Base-by-base conservation (phyloP, 1,284 basidiomycete species). In the Sanghuangporus baumii region DNA sequence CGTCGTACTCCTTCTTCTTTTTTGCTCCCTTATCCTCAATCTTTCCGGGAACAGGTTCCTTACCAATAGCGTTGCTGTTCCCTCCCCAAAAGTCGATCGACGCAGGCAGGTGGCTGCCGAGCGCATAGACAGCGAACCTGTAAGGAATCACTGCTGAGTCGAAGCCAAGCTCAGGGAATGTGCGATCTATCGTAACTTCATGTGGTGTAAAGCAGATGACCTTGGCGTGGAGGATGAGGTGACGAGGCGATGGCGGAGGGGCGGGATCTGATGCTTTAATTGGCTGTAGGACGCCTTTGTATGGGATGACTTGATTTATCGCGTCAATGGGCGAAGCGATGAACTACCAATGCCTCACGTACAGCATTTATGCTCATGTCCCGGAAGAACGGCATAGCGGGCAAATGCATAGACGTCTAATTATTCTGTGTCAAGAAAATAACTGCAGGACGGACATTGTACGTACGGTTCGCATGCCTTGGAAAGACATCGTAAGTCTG, bases 291-390 rank as follows among this genome's bases (percentile, higher is more conserved):
- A 81, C 64, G 67, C 78, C 81, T 62, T 74, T 75, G 71, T 86
- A 88, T 0, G 90, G 88, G 67, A 91, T 84, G 73, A 92, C 81
- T 83, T 59, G 8, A 38, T 26, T 5, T 9, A 16, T 4, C 52
- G 23, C 23, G 48, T 14, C 40, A 18, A 18, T n/a, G 56, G 55
- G 20, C 47, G 16, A 55, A 4, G 14, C 6, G 20, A 16, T 11
- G 7, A 7, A n/a, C 16, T n/a, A 38, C 11, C 16, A 26, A 2
- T 18, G 47, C 11, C 38, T 37, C 60, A 7, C 68, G 78, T 74
- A 81, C 86, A 87, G 18, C 86, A 85, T 76, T 89, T 89, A 74
- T 89, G 83, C 72, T 88, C 87, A 69, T 89, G 85, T 36, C 82
- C 81, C 5, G 85, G 79, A 7, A 89, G 76, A 11, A 88, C 81